phyloP scores from a whole-genome alignment of 306 rosid species.

The Medicago lupulina region DNA sequence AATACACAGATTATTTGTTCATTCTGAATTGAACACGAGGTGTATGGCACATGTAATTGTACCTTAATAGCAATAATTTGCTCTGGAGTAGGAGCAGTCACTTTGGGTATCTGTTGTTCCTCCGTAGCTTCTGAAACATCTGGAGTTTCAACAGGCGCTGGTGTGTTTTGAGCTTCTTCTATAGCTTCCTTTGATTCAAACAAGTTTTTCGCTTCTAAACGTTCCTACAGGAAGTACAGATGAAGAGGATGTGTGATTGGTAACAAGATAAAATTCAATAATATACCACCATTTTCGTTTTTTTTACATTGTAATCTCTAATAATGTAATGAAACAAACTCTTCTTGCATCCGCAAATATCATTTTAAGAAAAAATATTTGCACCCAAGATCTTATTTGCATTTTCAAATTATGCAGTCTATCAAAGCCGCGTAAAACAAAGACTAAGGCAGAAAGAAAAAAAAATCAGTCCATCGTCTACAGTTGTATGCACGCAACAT shows the following conservation, averaged over 20 bases:
- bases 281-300: not conserved
- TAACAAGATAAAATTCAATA: not conserved
- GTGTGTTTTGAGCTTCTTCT: constrained; percentile 71
- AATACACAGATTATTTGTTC: not conserved
- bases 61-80: constrained; percentile 97
- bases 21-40: constrained; percentile 13
- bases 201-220: constrained; percentile 77
- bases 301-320: not conserved
- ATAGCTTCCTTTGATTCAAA: constrained; percentile 72
- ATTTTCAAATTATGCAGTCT: not conserved
- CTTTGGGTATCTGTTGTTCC: constrained; percentile 67
- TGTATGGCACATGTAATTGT: constrained; percentile 1
- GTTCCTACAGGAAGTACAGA: constrained; percentile 63
- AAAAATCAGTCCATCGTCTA: too few relatives aligned
- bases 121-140: constrained; percentile 59
- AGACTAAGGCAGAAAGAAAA: too few relatives aligned
- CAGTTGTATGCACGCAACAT: too few relatives aligned
- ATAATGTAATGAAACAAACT: constrained; percentile 17
- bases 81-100: constrained; percentile 83
- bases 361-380: not conserved
- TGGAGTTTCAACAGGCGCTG: constrained; percentile 60
- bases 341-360: constrained; percentile 7
- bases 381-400: not conserved
- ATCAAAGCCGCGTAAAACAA: too few relatives aligned
- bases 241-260: not conserved